phyloP scores from a whole-genome alignment of 2,329 filamentous ascomycete genomes.

The Colletotrichum musicola region DNA sequence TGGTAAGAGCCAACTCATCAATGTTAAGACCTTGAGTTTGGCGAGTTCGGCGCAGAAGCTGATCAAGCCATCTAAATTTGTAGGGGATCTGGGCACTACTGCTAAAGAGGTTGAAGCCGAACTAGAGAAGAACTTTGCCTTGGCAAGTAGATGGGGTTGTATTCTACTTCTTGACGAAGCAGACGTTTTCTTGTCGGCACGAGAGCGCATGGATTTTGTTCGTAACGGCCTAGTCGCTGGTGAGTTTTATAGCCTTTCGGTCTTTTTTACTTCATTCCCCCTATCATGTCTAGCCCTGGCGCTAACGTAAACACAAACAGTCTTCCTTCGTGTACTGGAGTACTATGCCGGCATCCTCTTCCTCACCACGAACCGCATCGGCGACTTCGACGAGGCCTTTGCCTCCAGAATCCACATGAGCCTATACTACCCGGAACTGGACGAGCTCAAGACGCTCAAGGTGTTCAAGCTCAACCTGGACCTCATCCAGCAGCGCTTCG shows the following conservation, averaged over 20 bases:
- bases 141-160: conserved; percentile 73
- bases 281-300: too few relatives aligned
- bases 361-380: conserved; percentile 63
- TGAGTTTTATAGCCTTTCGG: neutral
- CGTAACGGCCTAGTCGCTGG: conserved; percentile 6
- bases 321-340: conserved; percentile 62
- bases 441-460: conserved; percentile 53
- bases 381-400: conserved; percentile 61
- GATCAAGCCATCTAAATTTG: too few relatives aligned
- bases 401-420: conserved; percentile 61
- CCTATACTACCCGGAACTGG: conserved; percentile 51
- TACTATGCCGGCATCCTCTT: conserved; percentile 64
- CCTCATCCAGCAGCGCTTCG: conserved; percentile 45
- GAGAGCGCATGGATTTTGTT: conserved; percentile 62
- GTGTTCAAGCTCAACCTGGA: conserved; percentile 56
- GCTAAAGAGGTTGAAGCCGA: neutral
- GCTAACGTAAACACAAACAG: neutral
- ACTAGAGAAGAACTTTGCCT: neutral
- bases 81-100: conserved; percentile 4
- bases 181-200: conserved; percentile 83
- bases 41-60: too few relatives aligned
- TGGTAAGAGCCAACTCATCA: neutral
- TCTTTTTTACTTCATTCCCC: too few relatives aligned
- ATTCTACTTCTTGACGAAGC: conserved; percentile 88
- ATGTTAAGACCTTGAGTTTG: too few relatives aligned